Base-by-base conservation (phyloP, 2,329 filamentous ascomycete genomes). In the Phaeosphaeria sp. region DNA sequence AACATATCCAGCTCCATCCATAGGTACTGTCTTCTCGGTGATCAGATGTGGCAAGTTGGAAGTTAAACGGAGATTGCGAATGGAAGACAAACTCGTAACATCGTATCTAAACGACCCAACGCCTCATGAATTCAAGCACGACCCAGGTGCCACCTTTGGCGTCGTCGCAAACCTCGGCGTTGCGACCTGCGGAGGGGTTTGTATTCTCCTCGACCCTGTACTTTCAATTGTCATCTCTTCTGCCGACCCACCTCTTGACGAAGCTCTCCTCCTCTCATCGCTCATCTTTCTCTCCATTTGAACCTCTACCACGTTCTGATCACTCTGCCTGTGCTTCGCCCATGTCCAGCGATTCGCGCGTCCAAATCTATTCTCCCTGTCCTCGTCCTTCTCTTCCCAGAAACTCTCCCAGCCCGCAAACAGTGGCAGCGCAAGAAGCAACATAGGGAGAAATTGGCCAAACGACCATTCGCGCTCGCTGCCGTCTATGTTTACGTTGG, bases 351-450 rank as follows among this genome's bases (percentile, higher is more conserved):
- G 33, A 17, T 39, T 44, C 25, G 46, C 44, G 3, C 54, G 44
- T 10, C 61, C 60, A 54, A 67, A 70, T 3, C 66, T 56, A 27
- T 63, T 68, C 10, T 66, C 62, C 2, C 64, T 58, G 46, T 69
- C 63, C 46, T 65, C 55, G 15, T 72, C 69, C 33, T 71, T 67
- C 46, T 71, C 68, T 46, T 72, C 69, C 66, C 62, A 64, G 51
- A 63, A 62, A 52, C 65, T 71, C 53, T 74, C 72, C 72, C 72
- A 73, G 6, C 71, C 72, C 13, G 71, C 72, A 46, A 74, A 73
- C 1, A 73, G 20, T 1, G 72, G 72, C 42, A 74, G 50, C 15
- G 67, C 72, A 17, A 74, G 59, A n/a, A 74, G 39, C 13, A 74
- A 49, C 5, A 73, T 62, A 0, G 71, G 71, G 7, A 74, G 52